These are phyloP conservation scores for Senna tora DNA, from an alignment of 306 rosid species.

Conservation along the genomic window DNA sequence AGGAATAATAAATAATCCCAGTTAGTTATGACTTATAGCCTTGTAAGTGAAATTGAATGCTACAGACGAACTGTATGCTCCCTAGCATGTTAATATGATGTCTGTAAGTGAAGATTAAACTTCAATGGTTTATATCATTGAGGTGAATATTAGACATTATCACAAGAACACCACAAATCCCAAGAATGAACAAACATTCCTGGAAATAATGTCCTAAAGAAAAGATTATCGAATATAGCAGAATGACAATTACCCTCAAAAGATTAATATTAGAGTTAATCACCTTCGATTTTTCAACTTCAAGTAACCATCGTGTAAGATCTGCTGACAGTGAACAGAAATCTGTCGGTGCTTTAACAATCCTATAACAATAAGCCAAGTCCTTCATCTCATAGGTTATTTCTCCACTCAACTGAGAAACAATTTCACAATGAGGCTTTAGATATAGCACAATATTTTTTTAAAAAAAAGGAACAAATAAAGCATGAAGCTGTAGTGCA, in stretches of 20 bases:
- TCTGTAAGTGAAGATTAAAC: background rate
- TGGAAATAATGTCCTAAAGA: conserved; percentile 4
- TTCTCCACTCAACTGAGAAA: conserved; percentile 78
- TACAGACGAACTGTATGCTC: conserved; percentile 5
- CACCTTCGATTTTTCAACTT: conserved; percentile 88
- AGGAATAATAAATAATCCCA: conserved; percentile 34
- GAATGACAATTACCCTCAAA: conserved; percentile 8
- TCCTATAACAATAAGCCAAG: conserved; percentile 73
- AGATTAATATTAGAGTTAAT: conserved; percentile 13
- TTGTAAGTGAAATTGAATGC: background rate
- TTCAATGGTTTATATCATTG: conserved; percentile 27
- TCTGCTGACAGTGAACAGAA: conserved; percentile 68
- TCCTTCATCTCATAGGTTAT: conserved; percentile 88
- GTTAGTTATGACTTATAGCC: conserved; percentile 2
- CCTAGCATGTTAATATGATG: conserved; percentile 1
- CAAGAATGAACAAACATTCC: conserved; percentile 7
- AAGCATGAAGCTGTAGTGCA: conserved; percentile 11
- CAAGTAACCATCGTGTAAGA: conserved; percentile 83
- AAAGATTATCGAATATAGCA: conserved; percentile 2
- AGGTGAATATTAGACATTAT: conserved; percentile 25
- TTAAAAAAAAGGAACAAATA: background rate
- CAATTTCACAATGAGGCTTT: conserved; percentile 26
- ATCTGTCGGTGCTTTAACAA: conserved; percentile 65
- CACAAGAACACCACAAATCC: conserved; percentile 15
- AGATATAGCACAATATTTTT: conserved; percentile 6